phyloP scores from a whole-genome alignment of 1,284 basidiomycete genomes.

The Caloboletus firmus region DNA sequence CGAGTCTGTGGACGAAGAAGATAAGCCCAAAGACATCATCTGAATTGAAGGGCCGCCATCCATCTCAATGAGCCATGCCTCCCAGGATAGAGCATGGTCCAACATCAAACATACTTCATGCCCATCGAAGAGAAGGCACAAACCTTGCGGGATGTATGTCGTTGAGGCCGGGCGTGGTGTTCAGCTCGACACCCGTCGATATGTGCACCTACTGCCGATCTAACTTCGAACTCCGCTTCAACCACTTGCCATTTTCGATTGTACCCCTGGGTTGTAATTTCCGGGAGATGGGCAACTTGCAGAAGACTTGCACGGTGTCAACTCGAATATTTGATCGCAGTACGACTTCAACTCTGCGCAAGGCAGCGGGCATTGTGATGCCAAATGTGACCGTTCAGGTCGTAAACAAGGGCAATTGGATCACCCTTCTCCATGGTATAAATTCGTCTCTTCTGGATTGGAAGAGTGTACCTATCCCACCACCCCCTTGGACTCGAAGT shows the following conservation, averaged over 20 bases:
- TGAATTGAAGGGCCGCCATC: conserved; percentile 14
- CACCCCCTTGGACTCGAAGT: conserved; percentile 1
- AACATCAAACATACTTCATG: neutral
- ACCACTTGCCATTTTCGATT: conserved; percentile 3
- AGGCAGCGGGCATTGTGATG: neutral
- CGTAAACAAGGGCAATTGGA: neutral
- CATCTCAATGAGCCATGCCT: conserved; percentile 16
- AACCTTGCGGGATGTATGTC: conserved; percentile 28
- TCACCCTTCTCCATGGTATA: conserved; percentile 3
- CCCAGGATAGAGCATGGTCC: neutral
- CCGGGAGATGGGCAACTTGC: neutral
- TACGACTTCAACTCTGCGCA: conserved; percentile 4
- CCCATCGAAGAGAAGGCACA: conserved; percentile 8
- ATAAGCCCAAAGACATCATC: conserved; percentile 29
- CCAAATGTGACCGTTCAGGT: neutral
- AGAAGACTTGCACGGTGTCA: too few species aligned
- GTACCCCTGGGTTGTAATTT: conserved; percentile 13
- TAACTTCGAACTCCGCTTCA: conserved; percentile 29
- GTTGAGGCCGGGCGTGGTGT: conserved; percentile 19
- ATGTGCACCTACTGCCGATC: conserved; percentile 10
- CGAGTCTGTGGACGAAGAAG: conserved; percentile 16
- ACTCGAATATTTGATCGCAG: neutral
- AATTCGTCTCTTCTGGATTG: neutral
- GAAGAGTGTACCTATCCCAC: neutral
- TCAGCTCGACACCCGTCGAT: conserved; percentile 17